These are phyloP conservation scores for Umbelopsis vinacea DNA, from an alignment of 192 early-diverging fungal species.

Conservation along the genomic window DNA sequence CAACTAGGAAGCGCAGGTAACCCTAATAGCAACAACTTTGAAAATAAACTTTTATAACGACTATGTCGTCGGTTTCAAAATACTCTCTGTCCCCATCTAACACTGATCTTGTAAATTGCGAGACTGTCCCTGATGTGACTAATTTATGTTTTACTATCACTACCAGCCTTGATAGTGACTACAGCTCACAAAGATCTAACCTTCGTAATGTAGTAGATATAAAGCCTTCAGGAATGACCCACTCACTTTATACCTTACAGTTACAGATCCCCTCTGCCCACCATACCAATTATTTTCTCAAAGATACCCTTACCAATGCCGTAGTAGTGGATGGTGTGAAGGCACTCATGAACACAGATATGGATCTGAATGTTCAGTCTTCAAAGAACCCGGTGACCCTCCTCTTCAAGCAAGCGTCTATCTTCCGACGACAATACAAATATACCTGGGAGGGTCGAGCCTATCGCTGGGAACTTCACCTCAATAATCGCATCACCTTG, in stretches of 20 bases:
- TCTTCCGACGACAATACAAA: neutral
- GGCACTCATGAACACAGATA: neutral
- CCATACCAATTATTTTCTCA: neutral
- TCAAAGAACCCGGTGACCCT: neutral
- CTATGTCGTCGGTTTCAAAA: conserved; percentile 24
- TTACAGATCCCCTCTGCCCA: neutral
- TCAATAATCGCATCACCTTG: neutral
- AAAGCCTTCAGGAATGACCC: conserved; percentile 6
- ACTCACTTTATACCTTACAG: conserved; percentile 12
- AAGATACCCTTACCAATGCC: neutral
- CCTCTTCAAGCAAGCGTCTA: neutral
- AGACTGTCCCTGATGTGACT: conserved; percentile 11
- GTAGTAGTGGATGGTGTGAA: neutral
- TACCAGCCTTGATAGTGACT: neutral
- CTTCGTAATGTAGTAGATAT: conserved; percentile 5
- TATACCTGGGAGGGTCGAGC: conserved; percentile 13
- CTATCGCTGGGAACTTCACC: conserved; percentile 7
- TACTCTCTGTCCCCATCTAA: conserved; percentile 20
- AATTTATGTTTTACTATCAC: neutral
- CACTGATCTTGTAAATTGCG: neutral
- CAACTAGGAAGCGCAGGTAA: too few species aligned
- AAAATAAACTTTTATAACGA: conserved; percentile 16
- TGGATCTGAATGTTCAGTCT: neutral
- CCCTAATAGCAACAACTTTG: neutral
- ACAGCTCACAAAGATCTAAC: neutral